These are phyloP conservation scores for Euphorbia corollata DNA, from an alignment of 441 rosid genomes.

Conservation along the genomic window DNA sequence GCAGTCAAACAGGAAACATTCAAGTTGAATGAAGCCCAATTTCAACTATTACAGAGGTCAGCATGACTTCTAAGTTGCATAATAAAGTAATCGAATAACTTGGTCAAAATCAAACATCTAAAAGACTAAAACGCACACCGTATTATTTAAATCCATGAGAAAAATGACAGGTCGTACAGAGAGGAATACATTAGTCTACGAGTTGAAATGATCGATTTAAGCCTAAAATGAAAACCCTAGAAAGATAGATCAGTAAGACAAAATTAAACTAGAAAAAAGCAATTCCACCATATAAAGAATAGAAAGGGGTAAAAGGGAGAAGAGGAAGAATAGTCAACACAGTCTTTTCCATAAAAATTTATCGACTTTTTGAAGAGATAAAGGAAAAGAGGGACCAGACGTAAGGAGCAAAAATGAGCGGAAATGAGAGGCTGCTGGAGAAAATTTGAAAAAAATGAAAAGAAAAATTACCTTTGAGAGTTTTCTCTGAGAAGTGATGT, in stretches of 20 bases:
- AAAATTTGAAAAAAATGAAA: no score
- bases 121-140: background rate
- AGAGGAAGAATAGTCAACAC: background rate
- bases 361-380: background rate
- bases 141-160: no score
- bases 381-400: background rate
- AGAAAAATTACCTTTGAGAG: background rate
- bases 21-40: conserved; percentile 15
- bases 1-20: conserved; percentile 22
- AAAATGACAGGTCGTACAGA: background rate
- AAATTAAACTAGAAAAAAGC: background rate
- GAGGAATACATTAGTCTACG: background rate
- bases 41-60: conserved; percentile 6
- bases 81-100: background rate
- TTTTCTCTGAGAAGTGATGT: background rate
- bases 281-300: background rate
- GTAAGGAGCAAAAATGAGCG: background rate
- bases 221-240: conserved; percentile 4
- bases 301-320: background rate
- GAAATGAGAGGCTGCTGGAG: background rate
- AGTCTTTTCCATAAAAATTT: background rate
- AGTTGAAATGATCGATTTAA: background rate
- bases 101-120: conserved; percentile 11
- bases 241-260: background rate
- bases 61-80: conserved; percentile 21